These are phyloP conservation scores for Saprolegnia parasitica DNA, from an alignment of 352 stramenopile species.

Conservation along the genomic window DNA sequence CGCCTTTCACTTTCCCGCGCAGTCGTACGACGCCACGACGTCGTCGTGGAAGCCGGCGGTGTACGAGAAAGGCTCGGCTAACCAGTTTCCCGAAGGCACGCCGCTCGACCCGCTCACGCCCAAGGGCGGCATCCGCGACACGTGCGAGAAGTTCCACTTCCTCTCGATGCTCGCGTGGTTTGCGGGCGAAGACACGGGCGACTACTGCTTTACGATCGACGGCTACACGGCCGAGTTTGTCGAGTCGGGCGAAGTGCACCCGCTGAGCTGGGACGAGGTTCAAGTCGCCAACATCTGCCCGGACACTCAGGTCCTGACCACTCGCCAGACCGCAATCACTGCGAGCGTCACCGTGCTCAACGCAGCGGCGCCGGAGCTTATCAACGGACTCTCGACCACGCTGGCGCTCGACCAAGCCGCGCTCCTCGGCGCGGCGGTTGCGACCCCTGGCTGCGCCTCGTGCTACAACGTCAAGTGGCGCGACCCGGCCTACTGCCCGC, in stretches of 20 bases:
- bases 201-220: constrained; percentile 28
- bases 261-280: constrained; percentile 5
- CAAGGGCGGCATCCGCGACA: constrained; percentile 20
- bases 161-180: constrained; percentile 22
- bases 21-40: not conserved
- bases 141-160: constrained; percentile 25
- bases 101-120: constrained; percentile 20
- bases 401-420: not conserved
- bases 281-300: not conserved
- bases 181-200: constrained; percentile 22
- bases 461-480: constrained; percentile 18
- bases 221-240: constrained; percentile 23
- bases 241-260: not conserved
- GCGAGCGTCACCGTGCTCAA: not conserved
- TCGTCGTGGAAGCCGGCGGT: not conserved
- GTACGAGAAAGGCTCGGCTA: not conserved
- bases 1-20: constrained; percentile 22
- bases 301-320: not conserved
- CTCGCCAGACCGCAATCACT: not conserved
- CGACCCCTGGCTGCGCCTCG: not conserved
- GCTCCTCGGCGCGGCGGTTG: not conserved
- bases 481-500: constrained; percentile 21
- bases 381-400: not conserved
- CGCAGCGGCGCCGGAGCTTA: too few relatives aligned
- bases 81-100: constrained; percentile 18